Conservation (phyloP, 768 basidiomycete species). For the Gloeopeniophorella convolvens region DNA sequence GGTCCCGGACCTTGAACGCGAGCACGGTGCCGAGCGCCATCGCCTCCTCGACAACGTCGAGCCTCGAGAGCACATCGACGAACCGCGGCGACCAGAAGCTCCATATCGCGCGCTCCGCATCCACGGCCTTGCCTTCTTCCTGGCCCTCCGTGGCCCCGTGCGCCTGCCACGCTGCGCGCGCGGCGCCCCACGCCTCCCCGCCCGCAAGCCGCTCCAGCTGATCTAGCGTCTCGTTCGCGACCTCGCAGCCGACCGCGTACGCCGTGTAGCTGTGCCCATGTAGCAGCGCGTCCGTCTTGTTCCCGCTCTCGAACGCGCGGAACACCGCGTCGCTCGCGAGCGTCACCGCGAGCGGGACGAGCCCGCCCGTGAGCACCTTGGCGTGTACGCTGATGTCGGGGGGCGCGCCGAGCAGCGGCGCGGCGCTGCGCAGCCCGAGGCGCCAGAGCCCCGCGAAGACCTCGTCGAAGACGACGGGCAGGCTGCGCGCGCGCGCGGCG, state of each 20-base stretch:
- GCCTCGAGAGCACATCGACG: constrained; percentile 51
- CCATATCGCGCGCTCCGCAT: constrained; percentile 44
- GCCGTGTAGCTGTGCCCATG: constrained; percentile 98
- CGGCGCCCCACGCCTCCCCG: constrained; percentile 52
- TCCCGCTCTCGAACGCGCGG: constrained; percentile 63
- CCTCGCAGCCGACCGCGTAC: constrained; percentile 87
- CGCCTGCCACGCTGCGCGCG: constrained; percentile 52
- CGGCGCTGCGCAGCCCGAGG: constrained; percentile 62
- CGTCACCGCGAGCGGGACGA: constrained; percentile 81
- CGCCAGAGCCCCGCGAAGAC: constrained; percentile 94
- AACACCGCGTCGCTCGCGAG: constrained; percentile 79
- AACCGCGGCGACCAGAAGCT: constrained; percentile 85
- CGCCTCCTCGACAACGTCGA: constrained; percentile 54
- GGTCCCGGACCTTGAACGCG: constrained; percentile 64
- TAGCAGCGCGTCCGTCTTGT: constrained; percentile 79
- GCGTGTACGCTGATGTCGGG: constrained; percentile 93
- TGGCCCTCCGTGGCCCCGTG: constrained; percentile 3
- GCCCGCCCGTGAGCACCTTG: constrained; percentile 90
- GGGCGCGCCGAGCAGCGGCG: constrained; percentile 56
- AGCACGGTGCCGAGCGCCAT: constrained; percentile 90
- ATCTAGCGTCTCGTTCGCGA: constrained; percentile 75
- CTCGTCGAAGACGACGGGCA: constrained; percentile 94
- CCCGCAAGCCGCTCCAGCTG: constrained; percentile 47
- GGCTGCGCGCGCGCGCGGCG: constrained; percentile 64
- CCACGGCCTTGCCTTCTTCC: constrained; percentile 19